Base-by-base conservation (phyloP, 306 rosid genomes). In the Cicer cuneatum region DNA sequence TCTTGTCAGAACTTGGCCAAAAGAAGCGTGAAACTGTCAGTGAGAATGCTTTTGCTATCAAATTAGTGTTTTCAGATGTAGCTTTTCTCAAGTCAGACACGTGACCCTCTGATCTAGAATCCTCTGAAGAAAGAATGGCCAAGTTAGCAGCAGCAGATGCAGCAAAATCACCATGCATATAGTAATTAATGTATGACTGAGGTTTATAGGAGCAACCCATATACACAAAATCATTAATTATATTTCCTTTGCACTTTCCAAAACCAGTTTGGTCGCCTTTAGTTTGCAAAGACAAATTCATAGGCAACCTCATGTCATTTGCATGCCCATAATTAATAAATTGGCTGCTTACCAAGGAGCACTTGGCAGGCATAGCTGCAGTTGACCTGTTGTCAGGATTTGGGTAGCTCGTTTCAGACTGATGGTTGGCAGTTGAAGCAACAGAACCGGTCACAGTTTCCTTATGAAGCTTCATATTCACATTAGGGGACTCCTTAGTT, bases 1-100 rank as follows among this genome's bases (percentile, higher is more conserved):
- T 93, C 85, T 86, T 93, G 66, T 93, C 98, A 64, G 85, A 86
- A 73, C 87, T 87, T 49, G 98, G 98, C 98, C 97, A 93, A 85
- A 90, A 87, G 88, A 93, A 93, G 52, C 96, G 93, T 14, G 98
- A 89, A 65, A 91, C 97, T 49, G 83, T 60, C 84, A 73, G 75
- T 57, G 97, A 90, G 82, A 93, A 93, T 33, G 98, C 98, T 83
- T 90, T 93, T 71, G 87, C 81, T 52, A 90, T 88, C 83, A 89
- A 83, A 69, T 65, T 52, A 81, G 73, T 75, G 81, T 85, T 80
- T 46, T 73, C 86, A 75, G 90, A 76, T 49, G 88, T 54, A 75
- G 64, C 85, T 83, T 87, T 89, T 81, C 86, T 87, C 15, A 75
- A 51, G 79, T 72, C 96, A 39, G 80, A 77, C 42, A 86, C 77